A percentile compares a stretch with the other conserved stretches of the same genome.
These are phyloP conservation scores for Raddia guianensis DNA, from an alignment of 176 grass and related monocot species.

Conservation along the genomic window DNA sequence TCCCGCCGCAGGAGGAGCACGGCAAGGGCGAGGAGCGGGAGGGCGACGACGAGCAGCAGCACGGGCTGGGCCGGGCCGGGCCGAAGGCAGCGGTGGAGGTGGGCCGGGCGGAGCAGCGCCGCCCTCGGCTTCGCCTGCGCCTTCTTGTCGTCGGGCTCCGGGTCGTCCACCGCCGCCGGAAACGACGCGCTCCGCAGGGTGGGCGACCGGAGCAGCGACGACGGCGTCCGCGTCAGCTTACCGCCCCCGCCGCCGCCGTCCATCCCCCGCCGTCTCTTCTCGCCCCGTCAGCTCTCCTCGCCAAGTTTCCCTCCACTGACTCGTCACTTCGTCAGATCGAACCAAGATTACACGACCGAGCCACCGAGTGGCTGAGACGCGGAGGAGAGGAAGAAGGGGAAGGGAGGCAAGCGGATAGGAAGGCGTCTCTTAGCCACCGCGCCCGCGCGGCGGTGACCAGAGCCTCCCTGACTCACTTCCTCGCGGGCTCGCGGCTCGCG, in stretches of 20 bases:
- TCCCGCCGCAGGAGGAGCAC: constrained; percentile 44
- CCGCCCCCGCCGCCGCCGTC: constrained; percentile 40
- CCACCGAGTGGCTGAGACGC: constrained; percentile 27
- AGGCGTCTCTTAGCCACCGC: constrained; percentile 44
- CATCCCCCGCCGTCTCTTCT: constrained; percentile 31
- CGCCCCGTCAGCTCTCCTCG: constrained; percentile 37
- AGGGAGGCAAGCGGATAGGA: not conserved
- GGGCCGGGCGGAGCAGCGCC: constrained; percentile 20
- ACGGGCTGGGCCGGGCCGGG: not conserved
- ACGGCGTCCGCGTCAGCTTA: constrained; percentile 71
- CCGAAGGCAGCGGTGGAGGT: constrained; percentile 32
- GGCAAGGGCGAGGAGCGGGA: constrained; percentile 42
- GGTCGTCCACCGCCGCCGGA: not conserved
- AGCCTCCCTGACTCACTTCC: too few species aligned
- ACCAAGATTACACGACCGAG: not conserved
- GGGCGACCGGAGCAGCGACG: constrained; percentile 69
- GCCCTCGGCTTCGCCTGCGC: not conserved
- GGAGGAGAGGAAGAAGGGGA: constrained; percentile 1
- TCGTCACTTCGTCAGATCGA: constrained; percentile 36
- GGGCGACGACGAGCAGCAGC: constrained; percentile 21
- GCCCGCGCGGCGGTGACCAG: constrained; percentile 37
- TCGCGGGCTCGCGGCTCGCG: not conserved
- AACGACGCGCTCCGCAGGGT: constrained; percentile 50
- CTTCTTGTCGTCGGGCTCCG: too few species aligned
- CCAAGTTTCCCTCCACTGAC: not conserved